Percentiles rank a stretch among this genome's conserved stretches.
Conservation (phyloP, 208 protist species). For the Wallacemonas sp. region DNA sequence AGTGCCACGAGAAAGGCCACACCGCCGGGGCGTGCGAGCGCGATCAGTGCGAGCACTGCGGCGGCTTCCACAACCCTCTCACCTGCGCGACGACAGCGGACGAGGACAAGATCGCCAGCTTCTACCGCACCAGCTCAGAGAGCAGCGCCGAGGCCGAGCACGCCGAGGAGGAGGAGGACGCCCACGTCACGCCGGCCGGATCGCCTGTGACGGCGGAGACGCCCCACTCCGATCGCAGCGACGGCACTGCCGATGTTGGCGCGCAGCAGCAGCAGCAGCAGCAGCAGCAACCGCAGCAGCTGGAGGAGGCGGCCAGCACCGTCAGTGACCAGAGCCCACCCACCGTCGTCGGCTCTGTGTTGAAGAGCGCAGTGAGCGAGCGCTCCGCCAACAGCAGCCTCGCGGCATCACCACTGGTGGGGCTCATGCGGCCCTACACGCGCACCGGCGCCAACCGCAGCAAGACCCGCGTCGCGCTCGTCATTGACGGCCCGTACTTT, state of each 20-base stretch:
- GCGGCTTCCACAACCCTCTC: conserved; percentile 35
- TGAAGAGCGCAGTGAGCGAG: background rate
- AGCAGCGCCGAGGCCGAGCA: conserved; percentile 11
- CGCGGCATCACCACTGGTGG: background rate
- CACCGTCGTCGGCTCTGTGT: too few relatives aligned
- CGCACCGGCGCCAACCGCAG: conserved; percentile 23
- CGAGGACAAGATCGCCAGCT: background rate
- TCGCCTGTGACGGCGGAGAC: too few relatives aligned
- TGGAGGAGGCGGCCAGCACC: too few relatives aligned
- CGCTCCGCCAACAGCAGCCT: background rate
- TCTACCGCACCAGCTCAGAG: conserved; percentile 16
- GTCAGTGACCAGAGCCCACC: background rate
- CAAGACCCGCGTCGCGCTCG: conserved; percentile 61
- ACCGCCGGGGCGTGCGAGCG: conserved; percentile 67
- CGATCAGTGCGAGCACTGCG: conserved; percentile 44
- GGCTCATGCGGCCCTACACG: conserved; percentile 44
- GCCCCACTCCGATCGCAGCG: too few relatives aligned
- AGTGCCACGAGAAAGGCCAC: conserved; percentile 80
- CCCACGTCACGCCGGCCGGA: too few relatives aligned
- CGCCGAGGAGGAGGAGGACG: background rate
- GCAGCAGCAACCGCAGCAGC: too few relatives aligned
- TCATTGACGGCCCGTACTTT: conserved; percentile 89
- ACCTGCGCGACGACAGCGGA: conserved; percentile 22
- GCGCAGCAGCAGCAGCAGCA: too few relatives aligned
- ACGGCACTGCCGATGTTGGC: too few relatives aligned